Conservation (phyloP, 768 basidiomycete genomes). For the Dentipellis sp. region DNA sequence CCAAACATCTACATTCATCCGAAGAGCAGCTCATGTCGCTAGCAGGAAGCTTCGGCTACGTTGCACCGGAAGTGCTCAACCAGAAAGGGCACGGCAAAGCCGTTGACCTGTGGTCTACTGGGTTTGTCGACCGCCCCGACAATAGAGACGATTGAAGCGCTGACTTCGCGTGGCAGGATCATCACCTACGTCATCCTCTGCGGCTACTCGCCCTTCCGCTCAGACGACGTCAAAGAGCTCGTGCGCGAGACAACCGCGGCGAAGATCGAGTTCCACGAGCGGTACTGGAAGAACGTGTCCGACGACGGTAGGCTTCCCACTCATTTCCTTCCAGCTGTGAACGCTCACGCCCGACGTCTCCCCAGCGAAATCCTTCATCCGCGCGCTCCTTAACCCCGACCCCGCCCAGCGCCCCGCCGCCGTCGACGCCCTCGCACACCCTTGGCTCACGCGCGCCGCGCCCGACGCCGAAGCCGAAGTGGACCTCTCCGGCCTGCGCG, state of each 20-base stretch:
- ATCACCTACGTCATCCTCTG: slow-evolving; percentile 94
- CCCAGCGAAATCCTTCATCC: slow-evolving; percentile 81
- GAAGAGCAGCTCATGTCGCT: slow-evolving; percentile 64
- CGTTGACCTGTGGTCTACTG: slow-evolving; percentile 91
- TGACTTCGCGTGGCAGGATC: slow-evolving; percentile 37
- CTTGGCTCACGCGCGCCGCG: slow-evolving; percentile 70
- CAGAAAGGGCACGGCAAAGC: slow-evolving; percentile 84
- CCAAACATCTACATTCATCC: slow-evolving; percentile 69
- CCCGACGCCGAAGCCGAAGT: slow-evolving; percentile 67
- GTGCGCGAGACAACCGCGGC: slow-evolving; percentile 80
- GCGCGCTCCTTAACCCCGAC: slow-evolving; percentile 58
- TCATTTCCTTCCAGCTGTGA: not conserved
- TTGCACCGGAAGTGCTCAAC: slow-evolving; percentile 82
- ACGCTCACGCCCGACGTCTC: not conserved
- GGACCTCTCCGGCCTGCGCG: slow-evolving; percentile 71
- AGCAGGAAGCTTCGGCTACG: slow-evolving; percentile 82
- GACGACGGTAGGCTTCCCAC: slow-evolving; percentile 42
- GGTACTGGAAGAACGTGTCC: slow-evolving; percentile 91
- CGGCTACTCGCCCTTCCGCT: slow-evolving; percentile 92
- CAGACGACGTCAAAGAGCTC: slow-evolving; percentile 67
- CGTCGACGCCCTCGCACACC: slow-evolving; percentile 52
- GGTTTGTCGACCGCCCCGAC: slow-evolving; percentile 36
- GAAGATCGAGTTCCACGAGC: slow-evolving; percentile 84
- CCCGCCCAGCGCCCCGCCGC: slow-evolving; percentile 68
- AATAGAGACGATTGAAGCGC: not conserved